Percentiles rank a stretch among this genome's conserved stretches.
phyloP scores from a whole-genome alignment of 78 protist genomes.

The Dictyostelium intermedium region DNA sequence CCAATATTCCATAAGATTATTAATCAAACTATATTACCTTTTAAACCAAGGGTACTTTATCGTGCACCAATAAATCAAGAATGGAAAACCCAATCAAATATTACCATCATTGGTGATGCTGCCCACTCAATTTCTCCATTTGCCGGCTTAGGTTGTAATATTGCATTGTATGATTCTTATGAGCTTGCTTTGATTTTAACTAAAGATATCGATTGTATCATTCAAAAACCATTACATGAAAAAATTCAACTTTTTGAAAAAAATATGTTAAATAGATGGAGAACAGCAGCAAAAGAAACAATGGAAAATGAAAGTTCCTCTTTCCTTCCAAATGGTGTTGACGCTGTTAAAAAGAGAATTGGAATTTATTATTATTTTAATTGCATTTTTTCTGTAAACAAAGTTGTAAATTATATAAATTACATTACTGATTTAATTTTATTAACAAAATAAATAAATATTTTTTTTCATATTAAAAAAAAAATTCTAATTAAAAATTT shows the following conservation, averaged over 20 bases:
- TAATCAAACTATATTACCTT: not conserved
- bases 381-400: not conserved
- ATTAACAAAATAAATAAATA: not conserved
- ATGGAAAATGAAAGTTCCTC: not conserved
- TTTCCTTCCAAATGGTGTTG: not conserved
- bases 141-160: slow-evolving; percentile 51
- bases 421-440: not conserved
- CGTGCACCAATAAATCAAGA: not conserved
- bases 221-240: not conserved
- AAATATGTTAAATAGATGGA: not conserved
- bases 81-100: not conserved
- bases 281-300: not conserved
- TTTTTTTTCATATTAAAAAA: no score
- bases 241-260: not conserved
- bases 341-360: not conserved
- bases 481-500: no score
- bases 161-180: slow-evolving; percentile 22
- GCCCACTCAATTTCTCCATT: slow-evolving; percentile 72
- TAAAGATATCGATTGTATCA: not conserved
- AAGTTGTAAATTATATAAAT: not conserved
- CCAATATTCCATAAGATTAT: not conserved
- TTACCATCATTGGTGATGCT: slow-evolving; percentile 49
- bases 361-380: not conserved
- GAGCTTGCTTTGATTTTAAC: not conserved
- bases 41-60: not conserved